Conservation (phyloP, 139 green algal genomes). For the Chlorella sp. region DNA sequence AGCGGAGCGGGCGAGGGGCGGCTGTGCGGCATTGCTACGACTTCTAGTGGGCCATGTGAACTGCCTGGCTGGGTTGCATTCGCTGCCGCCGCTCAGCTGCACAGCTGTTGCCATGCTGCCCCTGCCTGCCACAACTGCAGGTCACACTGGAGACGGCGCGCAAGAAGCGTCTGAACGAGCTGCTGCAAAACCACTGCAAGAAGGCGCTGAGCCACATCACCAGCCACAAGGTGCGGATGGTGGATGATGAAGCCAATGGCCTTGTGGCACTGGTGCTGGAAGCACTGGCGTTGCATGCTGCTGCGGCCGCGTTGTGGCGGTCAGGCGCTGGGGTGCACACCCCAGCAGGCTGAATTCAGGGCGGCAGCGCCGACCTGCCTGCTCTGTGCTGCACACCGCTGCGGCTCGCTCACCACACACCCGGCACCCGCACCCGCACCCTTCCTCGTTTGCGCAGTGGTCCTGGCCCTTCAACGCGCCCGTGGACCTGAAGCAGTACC, state of each 20-base stretch:
- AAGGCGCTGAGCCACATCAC: conserved; percentile 41
- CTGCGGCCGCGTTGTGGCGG: too few species aligned
- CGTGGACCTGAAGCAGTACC: conserved; percentile 76
- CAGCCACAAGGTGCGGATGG: conserved; percentile 50
- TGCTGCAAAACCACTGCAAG: conserved; percentile 44
- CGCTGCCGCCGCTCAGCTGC: neutral
- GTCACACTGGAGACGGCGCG: conserved; percentile 1
- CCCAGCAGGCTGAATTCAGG: too few species aligned
- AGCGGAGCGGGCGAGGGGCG: too few species aligned
- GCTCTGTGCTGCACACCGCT: neutral
- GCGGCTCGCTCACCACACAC: too few species aligned
- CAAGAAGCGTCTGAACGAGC: conserved; percentile 33
- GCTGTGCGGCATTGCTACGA: too few species aligned
- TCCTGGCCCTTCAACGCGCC: conserved; percentile 85
- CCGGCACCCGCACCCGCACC: neutral
- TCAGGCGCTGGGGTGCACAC: too few species aligned
- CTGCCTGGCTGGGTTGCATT: neutral
- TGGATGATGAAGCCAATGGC: too few species aligned
- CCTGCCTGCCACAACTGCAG: neutral
- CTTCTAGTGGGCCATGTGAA: too few species aligned
- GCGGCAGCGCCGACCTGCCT: neutral
- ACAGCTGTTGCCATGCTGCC: neutral
- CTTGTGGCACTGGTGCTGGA: too few species aligned
- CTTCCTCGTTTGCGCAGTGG: conserved; percentile 39
- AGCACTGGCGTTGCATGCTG: too few species aligned